Conservation (phyloP, 164 flowering plant species). For the Tetrastigma voinierianum region DNA sequence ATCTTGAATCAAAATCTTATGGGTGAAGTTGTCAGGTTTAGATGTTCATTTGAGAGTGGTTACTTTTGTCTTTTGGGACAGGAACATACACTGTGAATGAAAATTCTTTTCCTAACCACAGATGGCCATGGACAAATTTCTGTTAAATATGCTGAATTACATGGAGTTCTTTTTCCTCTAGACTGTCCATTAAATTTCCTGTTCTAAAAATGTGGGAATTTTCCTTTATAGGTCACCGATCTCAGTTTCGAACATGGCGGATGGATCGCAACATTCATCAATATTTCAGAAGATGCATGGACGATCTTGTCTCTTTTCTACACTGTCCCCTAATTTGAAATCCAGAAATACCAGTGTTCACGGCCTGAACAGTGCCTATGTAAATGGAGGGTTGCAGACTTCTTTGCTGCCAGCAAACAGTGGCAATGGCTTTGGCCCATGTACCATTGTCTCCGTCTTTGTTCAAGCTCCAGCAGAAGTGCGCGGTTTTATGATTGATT, state of each 20-base stretch:
- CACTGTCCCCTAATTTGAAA: conserved; percentile 38
- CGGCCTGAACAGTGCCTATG: conserved; percentile 21
- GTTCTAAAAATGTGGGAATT: neutral
- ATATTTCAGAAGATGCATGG: conserved; percentile 41
- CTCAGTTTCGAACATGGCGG: conserved; percentile 46
- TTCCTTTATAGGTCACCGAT: conserved; percentile 34
- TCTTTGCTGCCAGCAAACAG: conserved; percentile 20
- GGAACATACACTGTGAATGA: too few species aligned
- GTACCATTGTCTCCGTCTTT: conserved; percentile 21
- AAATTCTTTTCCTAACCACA: too few species aligned
- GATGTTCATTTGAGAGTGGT: too few species aligned
- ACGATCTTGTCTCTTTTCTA: conserved; percentile 46
- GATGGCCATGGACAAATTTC: too few species aligned
- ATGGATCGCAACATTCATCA: conserved; percentile 48
- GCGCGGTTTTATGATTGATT: conserved; percentile 35
- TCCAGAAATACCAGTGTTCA: conserved; percentile 28
- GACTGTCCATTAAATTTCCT: neutral
- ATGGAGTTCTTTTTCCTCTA: too few species aligned
- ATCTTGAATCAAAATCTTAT: too few species aligned
- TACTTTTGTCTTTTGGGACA: too few species aligned
- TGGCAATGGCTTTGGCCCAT: conserved; percentile 23
- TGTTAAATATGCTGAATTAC: too few species aligned
- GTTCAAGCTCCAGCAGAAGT: conserved; percentile 43
- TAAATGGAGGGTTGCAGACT: conserved; percentile 37
- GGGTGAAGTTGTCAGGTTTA: too few species aligned